Evolutionary conservation across 306 rosid species (phyloP), one percentile per base, ranked within the genome.

Genomic region (Corylus americana): DNA sequence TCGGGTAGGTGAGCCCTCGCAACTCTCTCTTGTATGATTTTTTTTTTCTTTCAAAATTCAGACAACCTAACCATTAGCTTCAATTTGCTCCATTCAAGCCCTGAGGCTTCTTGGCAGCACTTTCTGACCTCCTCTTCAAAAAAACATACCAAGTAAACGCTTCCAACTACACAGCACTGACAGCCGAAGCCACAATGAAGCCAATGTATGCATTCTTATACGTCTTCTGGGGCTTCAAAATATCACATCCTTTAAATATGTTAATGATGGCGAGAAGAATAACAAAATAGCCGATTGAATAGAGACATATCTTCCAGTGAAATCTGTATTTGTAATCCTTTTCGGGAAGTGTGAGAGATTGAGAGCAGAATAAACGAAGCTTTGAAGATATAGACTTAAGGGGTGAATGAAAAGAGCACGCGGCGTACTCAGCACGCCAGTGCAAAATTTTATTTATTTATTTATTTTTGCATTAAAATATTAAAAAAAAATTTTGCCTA

Each of bases 241-340:
- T 94, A 0, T 88, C 74, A 1, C 91, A 83, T 9, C 99, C 98
- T 70, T 87, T 55, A 18, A 89, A 93, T 11, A 96, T 86, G 89
- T 96, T 93, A 55, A 80, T 10, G 67, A 91, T 87, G 84, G 93
- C 83, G 70, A 96, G 94, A 71, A 68, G 49, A n/a, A 96, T 91
- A 2, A 92, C 92, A 20, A 87, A 31, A 75, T 96, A 89, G 18
- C 98, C 97, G 17, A 91, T 35, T 1, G 67, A 2, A 57, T 86
- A 90, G 81, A 93, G 97, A 87, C 90, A 96, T 45, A 89, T 51
- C 27, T 88, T 96, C 97, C 99, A 91, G 90, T 84, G 78, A 72
- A 91, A 8, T 89, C 96, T 87, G 88, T 16, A 83, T 75, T 93
- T 96, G 90, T 96, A 88, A 66, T 93, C 98, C 82, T 89, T 91